These are phyloP conservation scores for Nannochloris sp. DNA, from an alignment of 139 green algal genomes.

Conservation along the genomic window DNA sequence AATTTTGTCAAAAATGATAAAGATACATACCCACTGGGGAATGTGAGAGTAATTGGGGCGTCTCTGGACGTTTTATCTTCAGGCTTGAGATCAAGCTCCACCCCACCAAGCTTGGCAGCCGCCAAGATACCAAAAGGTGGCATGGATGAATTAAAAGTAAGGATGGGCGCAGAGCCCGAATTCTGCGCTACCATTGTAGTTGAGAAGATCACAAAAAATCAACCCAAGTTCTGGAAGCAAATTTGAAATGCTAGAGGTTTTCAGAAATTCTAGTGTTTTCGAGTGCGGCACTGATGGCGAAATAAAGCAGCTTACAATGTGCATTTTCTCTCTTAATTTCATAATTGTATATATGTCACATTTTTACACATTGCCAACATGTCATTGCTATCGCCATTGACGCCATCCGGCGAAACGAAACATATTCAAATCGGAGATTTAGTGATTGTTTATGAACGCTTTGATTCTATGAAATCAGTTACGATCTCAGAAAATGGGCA, in stretches of 20 bases:
- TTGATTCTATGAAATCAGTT: slow-evolving; percentile 59
- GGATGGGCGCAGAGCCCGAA: neutral
- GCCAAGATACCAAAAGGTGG: slow-evolving; percentile 43
- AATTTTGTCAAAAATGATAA: no score
- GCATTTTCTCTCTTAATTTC: neutral
- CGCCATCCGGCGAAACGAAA: neutral
- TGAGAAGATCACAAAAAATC: no score
- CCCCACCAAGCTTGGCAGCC: slow-evolving; percentile 26
- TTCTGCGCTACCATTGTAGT: slow-evolving; percentile 1
- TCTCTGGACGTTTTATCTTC: slow-evolving; percentile 59
- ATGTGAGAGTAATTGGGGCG: slow-evolving; percentile 33
- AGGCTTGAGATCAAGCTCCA: slow-evolving; percentile 35
- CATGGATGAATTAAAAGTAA: slow-evolving; percentile 7
- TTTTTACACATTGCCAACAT: neutral
- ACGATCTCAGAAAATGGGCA: slow-evolving; percentile 28
- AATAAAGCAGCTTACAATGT: neutral
- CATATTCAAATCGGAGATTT: slow-evolving; percentile 60
- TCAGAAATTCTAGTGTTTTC: no score
- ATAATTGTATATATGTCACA: neutral
- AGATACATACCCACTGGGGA: slow-evolving; percentile 41
- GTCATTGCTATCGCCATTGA: neutral
- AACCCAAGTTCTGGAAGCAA: no score
- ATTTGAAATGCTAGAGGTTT: no score
- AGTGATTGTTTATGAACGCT: slow-evolving; percentile 78
- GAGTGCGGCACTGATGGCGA: no score